These are phyloP conservation scores for Hemileia vastatrix DNA, from an alignment of 1,284 basidiomycete species.

Conservation along the genomic window DNA sequence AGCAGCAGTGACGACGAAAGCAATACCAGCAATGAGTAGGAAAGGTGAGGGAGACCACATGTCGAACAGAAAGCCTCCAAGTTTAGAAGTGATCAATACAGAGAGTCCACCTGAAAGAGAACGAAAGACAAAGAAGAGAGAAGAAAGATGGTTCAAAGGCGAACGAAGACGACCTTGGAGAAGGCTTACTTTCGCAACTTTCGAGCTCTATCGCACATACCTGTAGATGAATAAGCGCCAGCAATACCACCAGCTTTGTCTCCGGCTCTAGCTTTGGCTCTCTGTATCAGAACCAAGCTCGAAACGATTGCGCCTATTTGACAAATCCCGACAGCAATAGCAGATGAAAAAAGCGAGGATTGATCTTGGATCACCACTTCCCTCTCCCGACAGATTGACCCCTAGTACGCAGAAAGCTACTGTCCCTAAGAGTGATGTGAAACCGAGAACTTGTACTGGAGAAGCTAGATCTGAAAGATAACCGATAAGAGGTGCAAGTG, in stretches of 20 bases:
- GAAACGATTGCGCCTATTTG: slow-evolving; percentile 34
- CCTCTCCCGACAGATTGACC: slow-evolving; percentile 24
- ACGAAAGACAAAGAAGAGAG: neutral
- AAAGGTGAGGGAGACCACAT: slow-evolving; percentile 30
- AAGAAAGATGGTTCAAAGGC: neutral
- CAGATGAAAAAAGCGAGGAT: slow-evolving; percentile 26
- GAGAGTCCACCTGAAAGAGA: slow-evolving; percentile 20
- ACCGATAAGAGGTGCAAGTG: slow-evolving; percentile 29
- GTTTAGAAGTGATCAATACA: slow-evolving; percentile 30
- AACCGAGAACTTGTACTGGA: too few species aligned
- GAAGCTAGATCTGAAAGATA: slow-evolving; percentile 29
- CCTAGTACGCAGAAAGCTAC: too few species aligned
- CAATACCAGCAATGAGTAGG: slow-evolving; percentile 24
- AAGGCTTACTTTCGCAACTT: neutral
- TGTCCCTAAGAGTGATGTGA: too few species aligned
- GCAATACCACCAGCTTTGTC: slow-evolving; percentile 29
- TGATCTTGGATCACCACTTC: slow-evolving; percentile 26
- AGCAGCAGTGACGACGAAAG: slow-evolving; percentile 26
- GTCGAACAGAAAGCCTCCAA: slow-evolving; percentile 32
- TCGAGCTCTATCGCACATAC: neutral
- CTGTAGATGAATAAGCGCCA: slow-evolving; percentile 32
- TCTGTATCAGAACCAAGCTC: slow-evolving; percentile 28
- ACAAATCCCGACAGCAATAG: slow-evolving; percentile 27
- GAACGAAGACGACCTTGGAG: neutral
- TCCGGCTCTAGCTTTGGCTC: slow-evolving; percentile 6